Percentiles rank a stretch among this genome's conserved stretches.
Evolutionary conservation across 2,329 filamentous ascomycete species (phyloP).

Genomic region (Penicillium sp.): DNA sequence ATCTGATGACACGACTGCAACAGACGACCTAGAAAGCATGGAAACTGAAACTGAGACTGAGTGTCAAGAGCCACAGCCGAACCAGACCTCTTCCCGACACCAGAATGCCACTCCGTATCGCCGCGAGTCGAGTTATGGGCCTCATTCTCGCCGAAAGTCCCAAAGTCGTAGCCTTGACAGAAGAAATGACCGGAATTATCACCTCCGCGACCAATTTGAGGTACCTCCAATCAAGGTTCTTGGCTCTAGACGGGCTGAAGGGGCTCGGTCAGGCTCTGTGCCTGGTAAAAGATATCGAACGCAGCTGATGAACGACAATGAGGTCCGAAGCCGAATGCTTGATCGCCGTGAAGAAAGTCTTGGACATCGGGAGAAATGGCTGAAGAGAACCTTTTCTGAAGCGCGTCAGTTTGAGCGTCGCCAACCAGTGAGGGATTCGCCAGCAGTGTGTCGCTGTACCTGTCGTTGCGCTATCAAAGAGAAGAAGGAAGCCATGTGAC

Average conservation of each 20-base stretch:
- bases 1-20: slow-evolving; percentile 27
- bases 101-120: slow-evolving; percentile 20
- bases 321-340: slow-evolving; percentile 29
- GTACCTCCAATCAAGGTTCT: background rate
- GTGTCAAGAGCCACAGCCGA: slow-evolving; percentile 15
- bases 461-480: slow-evolving; percentile 9
- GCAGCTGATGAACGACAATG: slow-evolving; percentile 19
- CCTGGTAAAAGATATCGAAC: slow-evolving; percentile 12
- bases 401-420: slow-evolving; percentile 8
- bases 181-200: slow-evolving; percentile 5
- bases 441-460: slow-evolving; percentile 9
- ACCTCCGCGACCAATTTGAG: slow-evolving; percentile 5
- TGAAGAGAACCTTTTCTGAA: slow-evolving; percentile 19
- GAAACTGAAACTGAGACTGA: slow-evolving; percentile 18
- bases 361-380: slow-evolving; percentile 25
- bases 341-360: slow-evolving; percentile 28
- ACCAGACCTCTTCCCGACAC: slow-evolving; percentile 19
- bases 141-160: slow-evolving; percentile 2
- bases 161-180: slow-evolving; percentile 9
- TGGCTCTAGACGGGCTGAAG: background rate
- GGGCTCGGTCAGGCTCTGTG: background rate
- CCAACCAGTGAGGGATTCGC: slow-evolving; percentile 16
- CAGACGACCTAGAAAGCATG: slow-evolving; percentile 28
- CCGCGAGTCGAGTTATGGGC: background rate
- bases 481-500: background rate